phyloP scores from a whole-genome alignment of 306 rosid species.

The Hippophae gyantsensis region DNA sequence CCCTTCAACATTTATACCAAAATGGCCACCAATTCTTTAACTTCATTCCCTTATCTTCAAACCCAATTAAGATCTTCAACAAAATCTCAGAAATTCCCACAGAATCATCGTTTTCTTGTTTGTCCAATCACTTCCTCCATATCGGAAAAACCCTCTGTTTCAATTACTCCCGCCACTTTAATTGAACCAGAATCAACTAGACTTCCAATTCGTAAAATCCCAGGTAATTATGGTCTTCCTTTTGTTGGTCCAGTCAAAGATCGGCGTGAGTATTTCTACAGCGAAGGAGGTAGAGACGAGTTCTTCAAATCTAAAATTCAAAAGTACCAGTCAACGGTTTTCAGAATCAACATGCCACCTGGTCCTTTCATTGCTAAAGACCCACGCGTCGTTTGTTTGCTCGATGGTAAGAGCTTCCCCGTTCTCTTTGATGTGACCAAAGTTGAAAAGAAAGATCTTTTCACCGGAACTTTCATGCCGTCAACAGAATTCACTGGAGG shows the following conservation, averaged over 20 bases:
- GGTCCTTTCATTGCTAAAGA: constrained; percentile 53
- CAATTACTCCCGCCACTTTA: constrained; percentile 17
- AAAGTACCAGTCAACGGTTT: constrained; percentile 64
- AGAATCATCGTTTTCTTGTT: not conserved
- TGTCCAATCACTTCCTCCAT: constrained; percentile 35
- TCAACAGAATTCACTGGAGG: constrained; percentile 80
- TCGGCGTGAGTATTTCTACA: constrained; percentile 67
- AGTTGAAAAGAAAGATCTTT: constrained; percentile 70
- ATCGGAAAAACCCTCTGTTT: constrained; percentile 32
- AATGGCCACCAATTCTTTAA: constrained; percentile 32
- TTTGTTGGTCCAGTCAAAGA: constrained; percentile 55
- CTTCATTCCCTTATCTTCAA: constrained; percentile 29
- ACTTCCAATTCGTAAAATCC: constrained; percentile 52
- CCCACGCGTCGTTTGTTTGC: constrained; percentile 58
- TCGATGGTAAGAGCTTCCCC: constrained; percentile 77
- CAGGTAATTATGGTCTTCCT: constrained; percentile 73
- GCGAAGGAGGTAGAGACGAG: constrained; percentile 68
- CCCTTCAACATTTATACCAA: not conserved
- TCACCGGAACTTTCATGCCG: constrained; percentile 86
- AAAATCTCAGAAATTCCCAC: constrained; percentile 1
- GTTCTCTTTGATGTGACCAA: constrained; percentile 60
- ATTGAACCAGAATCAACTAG: constrained; percentile 5
- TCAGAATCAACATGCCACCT: constrained; percentile 83
- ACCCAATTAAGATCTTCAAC: constrained; percentile 13
- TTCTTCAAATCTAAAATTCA: constrained; percentile 49